Conservation (phyloP, 1,284 basidiomycete genomes). For the Malassezia globosa region DNA sequence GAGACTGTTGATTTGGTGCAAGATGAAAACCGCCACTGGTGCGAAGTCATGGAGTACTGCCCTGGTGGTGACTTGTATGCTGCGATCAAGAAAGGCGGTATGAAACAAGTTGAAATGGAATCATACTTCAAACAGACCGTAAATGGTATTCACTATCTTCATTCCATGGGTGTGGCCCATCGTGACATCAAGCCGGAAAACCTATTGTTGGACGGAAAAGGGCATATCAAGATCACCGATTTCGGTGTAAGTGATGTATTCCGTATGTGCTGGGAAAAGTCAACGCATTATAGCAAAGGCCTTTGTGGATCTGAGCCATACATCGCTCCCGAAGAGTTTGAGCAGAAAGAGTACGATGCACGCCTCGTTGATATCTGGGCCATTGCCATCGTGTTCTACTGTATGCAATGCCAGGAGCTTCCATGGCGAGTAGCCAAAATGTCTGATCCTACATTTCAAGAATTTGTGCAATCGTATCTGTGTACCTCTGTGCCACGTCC, state of each 20-base stretch:
- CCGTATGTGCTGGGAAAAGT: conserved; percentile 92
- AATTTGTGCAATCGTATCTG: conserved; percentile 63
- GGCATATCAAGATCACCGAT: conserved; percentile 96
- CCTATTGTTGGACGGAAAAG: conserved; percentile 78
- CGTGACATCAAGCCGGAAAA: conserved; percentile 98
- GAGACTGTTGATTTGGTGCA: conserved; percentile 98
- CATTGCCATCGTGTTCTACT: conserved; percentile 91
- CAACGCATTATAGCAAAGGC: conserved; percentile 90
- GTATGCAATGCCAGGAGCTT: conserved; percentile 54
- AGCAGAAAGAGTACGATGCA: conserved; percentile 94
- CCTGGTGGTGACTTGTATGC: conserved; percentile 85
- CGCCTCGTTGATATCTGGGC: conserved; percentile 97
- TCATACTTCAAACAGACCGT: conserved; percentile 97
- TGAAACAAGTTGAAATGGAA: conserved; percentile 87
- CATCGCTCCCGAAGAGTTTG: conserved; percentile 93
- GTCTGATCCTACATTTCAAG: conserved; percentile 68
- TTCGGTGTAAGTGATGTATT: conserved; percentile 98
- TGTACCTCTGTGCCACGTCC: conserved; percentile 49
- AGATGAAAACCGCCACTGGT: conserved; percentile 92
- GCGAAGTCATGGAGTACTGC: conserved; percentile 99
- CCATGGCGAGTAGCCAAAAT: conserved; percentile 86
- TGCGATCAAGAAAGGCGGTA: conserved; percentile 91
- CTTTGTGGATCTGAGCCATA: conserved; percentile 96
- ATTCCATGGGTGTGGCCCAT: conserved; percentile 91
- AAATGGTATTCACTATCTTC: conserved; percentile 74